Evolutionary conservation across 257 asterid genomes (phyloP).

Genomic region (Fraxinus pennsylvanica): DNA sequence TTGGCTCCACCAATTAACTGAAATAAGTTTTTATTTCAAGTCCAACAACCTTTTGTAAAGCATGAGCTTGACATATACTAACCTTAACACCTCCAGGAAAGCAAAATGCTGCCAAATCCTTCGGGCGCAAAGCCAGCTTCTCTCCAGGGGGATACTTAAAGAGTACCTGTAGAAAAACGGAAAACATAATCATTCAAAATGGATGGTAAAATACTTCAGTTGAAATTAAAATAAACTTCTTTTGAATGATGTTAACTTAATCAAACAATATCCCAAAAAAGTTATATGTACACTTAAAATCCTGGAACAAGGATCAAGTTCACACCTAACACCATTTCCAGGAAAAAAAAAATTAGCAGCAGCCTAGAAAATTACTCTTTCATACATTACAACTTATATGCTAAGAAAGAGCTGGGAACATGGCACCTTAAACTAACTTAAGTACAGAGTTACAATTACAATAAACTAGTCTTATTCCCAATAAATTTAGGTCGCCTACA

Average conservation of each 20-base stretch:
- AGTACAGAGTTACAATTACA: background rate
- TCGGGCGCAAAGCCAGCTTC: slow-evolving; percentile 57
- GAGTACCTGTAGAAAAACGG: slow-evolving; percentile 48
- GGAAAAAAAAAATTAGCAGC: background rate
- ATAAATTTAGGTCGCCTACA: background rate
- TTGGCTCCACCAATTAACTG: background rate
- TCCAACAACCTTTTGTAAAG: background rate
- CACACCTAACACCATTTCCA: background rate
- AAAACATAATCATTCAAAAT: slow-evolving; percentile 4
- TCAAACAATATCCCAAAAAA: slow-evolving; percentile 9
- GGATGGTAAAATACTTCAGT: slow-evolving; percentile 3
- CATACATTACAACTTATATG: background rate
- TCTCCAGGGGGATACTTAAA: slow-evolving; percentile 82
- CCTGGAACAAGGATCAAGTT: slow-evolving; percentile 12
- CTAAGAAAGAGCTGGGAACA: slow-evolving; percentile 11
- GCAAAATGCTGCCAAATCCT: slow-evolving; percentile 88
- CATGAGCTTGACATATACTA: slow-evolving; percentile 18
- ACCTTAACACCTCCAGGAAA: slow-evolving; percentile 92
- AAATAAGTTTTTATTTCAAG: background rate
- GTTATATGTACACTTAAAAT: background rate
- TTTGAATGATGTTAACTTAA: background rate
- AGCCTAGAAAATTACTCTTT: slow-evolving; percentile 4
- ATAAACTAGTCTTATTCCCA: background rate
- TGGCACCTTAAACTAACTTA: slow-evolving; percentile 6
- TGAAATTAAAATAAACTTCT: background rate